Evolutionary conservation across 306 rosid species (phyloP).

Genomic region (Luffa acutangula): DNA sequence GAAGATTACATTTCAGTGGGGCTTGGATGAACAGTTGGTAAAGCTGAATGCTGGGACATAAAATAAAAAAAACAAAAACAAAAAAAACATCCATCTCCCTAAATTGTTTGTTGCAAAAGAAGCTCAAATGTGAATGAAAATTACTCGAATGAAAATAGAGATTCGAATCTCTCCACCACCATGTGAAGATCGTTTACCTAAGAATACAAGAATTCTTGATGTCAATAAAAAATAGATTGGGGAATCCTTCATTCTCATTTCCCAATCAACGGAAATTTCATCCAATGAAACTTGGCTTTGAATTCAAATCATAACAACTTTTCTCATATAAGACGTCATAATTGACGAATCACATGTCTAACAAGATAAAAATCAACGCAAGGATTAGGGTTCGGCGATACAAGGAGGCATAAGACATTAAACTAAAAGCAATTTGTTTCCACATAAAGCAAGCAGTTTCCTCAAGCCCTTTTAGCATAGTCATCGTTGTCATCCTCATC

Average conservation of each 20-base stretch:
- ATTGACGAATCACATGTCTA: neutral
- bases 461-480: constrained; percentile 49
- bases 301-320: neutral
- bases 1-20: constrained; percentile 12
- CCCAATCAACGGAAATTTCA: neutral
- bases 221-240: neutral
- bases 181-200: neutral
- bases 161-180: too few species aligned
- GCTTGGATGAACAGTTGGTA: constrained; percentile 50
- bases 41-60: constrained; percentile 47
- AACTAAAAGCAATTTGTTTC: neutral
- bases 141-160: too few species aligned
- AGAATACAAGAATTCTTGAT: neutral
- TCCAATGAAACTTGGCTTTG: neutral
- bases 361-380: neutral
- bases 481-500: constrained; percentile 28
- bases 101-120: too few species aligned
- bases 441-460: neutral
- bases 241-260: neutral
- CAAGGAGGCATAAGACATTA: neutral
- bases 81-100: too few species aligned
- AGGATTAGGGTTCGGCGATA: neutral
- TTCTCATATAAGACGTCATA: neutral
- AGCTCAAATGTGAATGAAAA: too few species aligned
- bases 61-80: constrained; percentile 3